A percentile compares a stretch with the other conserved stretches of the same genome.
Conservation (phyloP, 495 filamentous ascomycete genomes). For the Lasiosphaeria miniovina region DNA sequence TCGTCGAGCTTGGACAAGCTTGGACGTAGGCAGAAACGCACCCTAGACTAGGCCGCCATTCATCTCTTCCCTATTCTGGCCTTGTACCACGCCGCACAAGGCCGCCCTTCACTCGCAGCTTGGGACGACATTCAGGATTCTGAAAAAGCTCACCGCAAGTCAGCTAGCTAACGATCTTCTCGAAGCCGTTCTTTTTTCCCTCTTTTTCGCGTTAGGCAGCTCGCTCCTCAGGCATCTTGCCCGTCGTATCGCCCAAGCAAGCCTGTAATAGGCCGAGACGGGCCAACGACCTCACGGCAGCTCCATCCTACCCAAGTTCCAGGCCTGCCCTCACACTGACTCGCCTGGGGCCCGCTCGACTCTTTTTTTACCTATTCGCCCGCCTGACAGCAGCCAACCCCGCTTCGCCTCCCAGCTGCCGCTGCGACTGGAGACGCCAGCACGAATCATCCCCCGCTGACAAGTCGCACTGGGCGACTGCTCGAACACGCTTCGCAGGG, state of each 20-base stretch:
- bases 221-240: neutral
- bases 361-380: conserved; percentile 22
- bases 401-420: conserved; percentile 34
- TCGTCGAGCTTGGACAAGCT: conserved; percentile 5
- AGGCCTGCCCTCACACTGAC: conserved; percentile 4
- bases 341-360: conserved; percentile 1
- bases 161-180: neutral
- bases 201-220: conserved; percentile 2
- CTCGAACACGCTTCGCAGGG: conserved; percentile 31
- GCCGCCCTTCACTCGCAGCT: conserved; percentile 1
- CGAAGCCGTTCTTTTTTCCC: neutral
- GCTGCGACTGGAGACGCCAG: conserved; percentile 29
- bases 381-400: conserved; percentile 10
- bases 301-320: neutral
- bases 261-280: no score
- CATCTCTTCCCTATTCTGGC: neutral
- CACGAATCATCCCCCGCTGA: conserved; percentile 32
- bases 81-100: neutral
- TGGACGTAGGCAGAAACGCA: conserved; percentile 9
- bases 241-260: neutral
- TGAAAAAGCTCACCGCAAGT: neutral
- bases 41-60: neutral
- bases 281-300: neutral
- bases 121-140: conserved; percentile 1
- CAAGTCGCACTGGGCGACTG: conserved; percentile 36